Evolutionary conservation across 805 yeast genomes (phyloP).

Genomic region (Zygosaccharomyces rouxii): DNA sequence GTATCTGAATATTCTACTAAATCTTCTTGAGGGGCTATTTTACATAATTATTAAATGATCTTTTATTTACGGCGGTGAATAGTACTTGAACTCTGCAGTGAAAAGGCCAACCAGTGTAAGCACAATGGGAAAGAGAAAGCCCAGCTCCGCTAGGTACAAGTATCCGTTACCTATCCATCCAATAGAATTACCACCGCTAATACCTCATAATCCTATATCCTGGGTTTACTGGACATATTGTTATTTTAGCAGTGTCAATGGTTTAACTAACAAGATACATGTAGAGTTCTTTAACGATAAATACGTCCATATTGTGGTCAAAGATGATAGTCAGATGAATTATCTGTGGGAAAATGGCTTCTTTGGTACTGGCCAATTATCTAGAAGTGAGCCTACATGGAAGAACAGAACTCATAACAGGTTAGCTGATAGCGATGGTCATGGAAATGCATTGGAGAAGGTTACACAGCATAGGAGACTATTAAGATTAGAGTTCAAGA

Average conservation of each 20-base stretch:
- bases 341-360: slow-evolving; percentile 80
- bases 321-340: slow-evolving; percentile 43
- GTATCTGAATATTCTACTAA: slow-evolving; percentile 63
- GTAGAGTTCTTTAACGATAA: slow-evolving; percentile 36
- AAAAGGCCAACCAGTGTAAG: background rate
- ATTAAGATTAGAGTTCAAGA: slow-evolving; percentile 69
- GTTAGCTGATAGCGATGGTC: slow-evolving; percentile 36
- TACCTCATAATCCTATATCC: slow-evolving; percentile 66
- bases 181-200: slow-evolving; percentile 45
- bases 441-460: slow-evolving; percentile 56
- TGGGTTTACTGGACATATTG: slow-evolving; percentile 46
- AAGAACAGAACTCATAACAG: slow-evolving; percentile 55
- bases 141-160: slow-evolving; percentile 35
- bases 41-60: background rate
- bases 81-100: background rate
- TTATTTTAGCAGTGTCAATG: slow-evolving; percentile 26
- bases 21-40: background rate
- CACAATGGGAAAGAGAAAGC: slow-evolving; percentile 35
- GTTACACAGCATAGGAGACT: slow-evolving; percentile 67
- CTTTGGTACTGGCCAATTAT: slow-evolving; percentile 86
- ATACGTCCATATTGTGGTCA: slow-evolving; percentile 35
- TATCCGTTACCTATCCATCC: slow-evolving; percentile 59
- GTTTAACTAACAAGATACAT: slow-evolving; percentile 16
- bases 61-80: background rate
- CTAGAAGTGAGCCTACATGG: slow-evolving; percentile 95